Conservation (phyloP, 2,329 filamentous ascomycete species). For the Ophiocordyceps australis region DNA sequence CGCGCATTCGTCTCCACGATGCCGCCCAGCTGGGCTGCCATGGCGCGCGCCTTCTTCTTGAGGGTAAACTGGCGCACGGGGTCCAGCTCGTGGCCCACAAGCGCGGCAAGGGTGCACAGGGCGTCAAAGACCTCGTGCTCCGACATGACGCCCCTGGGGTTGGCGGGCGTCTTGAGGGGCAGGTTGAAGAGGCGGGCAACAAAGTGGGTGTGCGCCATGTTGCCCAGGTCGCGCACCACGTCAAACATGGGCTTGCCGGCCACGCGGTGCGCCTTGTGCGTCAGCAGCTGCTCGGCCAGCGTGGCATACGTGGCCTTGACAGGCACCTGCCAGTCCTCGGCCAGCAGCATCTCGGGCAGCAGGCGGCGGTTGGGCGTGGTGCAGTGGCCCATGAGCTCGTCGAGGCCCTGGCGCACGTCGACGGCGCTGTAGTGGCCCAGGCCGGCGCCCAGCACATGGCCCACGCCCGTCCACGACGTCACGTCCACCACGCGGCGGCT, state of each 20-base stretch:
- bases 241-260: constrained; percentile 42
- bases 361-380: constrained; percentile 24
- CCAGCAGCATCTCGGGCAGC: constrained; percentile 36
- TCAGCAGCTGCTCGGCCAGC: constrained; percentile 41
- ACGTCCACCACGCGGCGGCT: constrained; percentile 34
- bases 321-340: constrained; percentile 40
- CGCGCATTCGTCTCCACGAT: constrained; percentile 49
- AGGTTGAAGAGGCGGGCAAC: constrained; percentile 44
- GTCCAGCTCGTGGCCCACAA: constrained; percentile 49
- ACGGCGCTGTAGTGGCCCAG: constrained; percentile 46
- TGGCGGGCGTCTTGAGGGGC: constrained; percentile 43
- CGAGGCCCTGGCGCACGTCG: constrained; percentile 44
- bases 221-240: constrained; percentile 51
- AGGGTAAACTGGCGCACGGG: constrained; percentile 48
- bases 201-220: constrained; percentile 47
- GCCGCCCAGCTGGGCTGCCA: constrained; percentile 39
- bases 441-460: constrained; percentile 41
- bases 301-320: constrained; percentile 50
- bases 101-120: constrained; percentile 45
- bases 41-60: constrained; percentile 34
- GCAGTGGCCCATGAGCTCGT: constrained; percentile 38
- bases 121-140: constrained; percentile 41
- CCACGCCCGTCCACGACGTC: constrained; percentile 40
- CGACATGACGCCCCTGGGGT: constrained; percentile 37
- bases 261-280: constrained; percentile 46